Evolutionary conservation across 257 asterid species (phyloP), one percentile per base, ranked within the genome.

Genomic region (Lithospermum erythrorhizon): DNA sequence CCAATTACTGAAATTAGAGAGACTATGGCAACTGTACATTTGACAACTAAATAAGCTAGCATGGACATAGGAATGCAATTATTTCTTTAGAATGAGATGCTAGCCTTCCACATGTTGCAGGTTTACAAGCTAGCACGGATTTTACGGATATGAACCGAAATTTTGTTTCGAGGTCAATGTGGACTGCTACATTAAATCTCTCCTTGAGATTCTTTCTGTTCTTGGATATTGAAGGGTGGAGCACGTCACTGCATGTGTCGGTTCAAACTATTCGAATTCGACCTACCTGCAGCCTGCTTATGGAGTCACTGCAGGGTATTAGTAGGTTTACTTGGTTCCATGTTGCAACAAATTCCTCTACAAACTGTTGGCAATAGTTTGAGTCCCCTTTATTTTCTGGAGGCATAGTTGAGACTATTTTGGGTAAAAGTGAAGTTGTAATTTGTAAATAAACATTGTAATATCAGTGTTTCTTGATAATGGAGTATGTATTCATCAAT

Each of bases 121-220:
- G 76, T 72, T 41, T 65, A 72, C 68, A 72, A 72, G 69, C 48
- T 72, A 52, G 58, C 68, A 25, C 66, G 76, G 49, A 66, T 72
- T 61, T 55, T 72, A 25, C 62, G 76, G 63, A 53, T 71, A 59
- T 59, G 57, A 70, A 37, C 52, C 55, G 16, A 1, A 29, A 16
- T 53, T 21, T 47, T 6, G 24, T 56, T 25, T 23, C 21, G 21
- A 5, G 24, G 11, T 51, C 61, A 59, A 53, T 58, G 16, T 9
- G 59, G 15, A 58, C 9, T 37, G 53, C 25, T 41, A 41, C 48
- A 41, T 41, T 2, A 11, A 32, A 10, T 9, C 45, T 32, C 45
- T 32, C 45, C 5, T 25, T 41, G 48, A 41, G 45, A 6, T 11
- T 41, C 48, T 1, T 9, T 11, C 16, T 41, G 15, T 13, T 11